Conservation (phyloP, 495 filamentous ascomycete genomes). For the Cercophora samala region DNA sequence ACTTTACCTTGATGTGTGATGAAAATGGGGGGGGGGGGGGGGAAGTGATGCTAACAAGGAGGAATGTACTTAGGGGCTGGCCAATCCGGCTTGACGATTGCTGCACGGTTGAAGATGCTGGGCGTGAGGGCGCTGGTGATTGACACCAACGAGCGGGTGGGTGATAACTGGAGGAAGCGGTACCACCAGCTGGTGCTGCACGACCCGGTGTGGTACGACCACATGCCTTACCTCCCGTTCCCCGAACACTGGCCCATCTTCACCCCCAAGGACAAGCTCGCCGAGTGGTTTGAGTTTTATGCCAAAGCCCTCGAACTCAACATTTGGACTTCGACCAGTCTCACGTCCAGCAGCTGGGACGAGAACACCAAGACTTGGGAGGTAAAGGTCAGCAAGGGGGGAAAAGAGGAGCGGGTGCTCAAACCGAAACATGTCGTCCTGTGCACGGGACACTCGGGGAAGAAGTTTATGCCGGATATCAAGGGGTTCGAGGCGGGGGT, state of each 20-base stretch:
- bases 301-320: slow-evolving; percentile 72
- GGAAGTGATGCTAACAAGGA: not conserved
- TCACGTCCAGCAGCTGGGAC: slow-evolving; percentile 54
- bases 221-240: slow-evolving; percentile 70
- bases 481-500: slow-evolving; percentile 49
- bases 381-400: slow-evolving; percentile 55
- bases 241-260: slow-evolving; percentile 66
- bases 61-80: slow-evolving; percentile 51
- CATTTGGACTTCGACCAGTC: slow-evolving; percentile 61
- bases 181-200: slow-evolving; percentile 65
- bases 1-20: too few species aligned
- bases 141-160: slow-evolving; percentile 62
- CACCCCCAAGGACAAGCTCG: slow-evolving; percentile 79
- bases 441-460: slow-evolving; percentile 70
- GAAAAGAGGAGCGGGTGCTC: slow-evolving; percentile 53
- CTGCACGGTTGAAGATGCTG: slow-evolving; percentile 74
- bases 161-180: slow-evolving; percentile 76
- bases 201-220: slow-evolving; percentile 74
- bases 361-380: slow-evolving; percentile 57
- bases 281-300: slow-evolving; percentile 74
- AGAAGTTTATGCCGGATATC: slow-evolving; percentile 62
- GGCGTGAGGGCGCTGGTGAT: slow-evolving; percentile 60
- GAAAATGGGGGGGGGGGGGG: not conserved
- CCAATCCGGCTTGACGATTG: slow-evolving; percentile 57
- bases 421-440: slow-evolving; percentile 67